A percentile compares a stretch with the other conserved stretches of the same genome.
These are phyloP conservation scores for Oryza meyeriana DNA, from an alignment of 176 grass and related monocot genomes.

Conservation along the genomic window DNA sequence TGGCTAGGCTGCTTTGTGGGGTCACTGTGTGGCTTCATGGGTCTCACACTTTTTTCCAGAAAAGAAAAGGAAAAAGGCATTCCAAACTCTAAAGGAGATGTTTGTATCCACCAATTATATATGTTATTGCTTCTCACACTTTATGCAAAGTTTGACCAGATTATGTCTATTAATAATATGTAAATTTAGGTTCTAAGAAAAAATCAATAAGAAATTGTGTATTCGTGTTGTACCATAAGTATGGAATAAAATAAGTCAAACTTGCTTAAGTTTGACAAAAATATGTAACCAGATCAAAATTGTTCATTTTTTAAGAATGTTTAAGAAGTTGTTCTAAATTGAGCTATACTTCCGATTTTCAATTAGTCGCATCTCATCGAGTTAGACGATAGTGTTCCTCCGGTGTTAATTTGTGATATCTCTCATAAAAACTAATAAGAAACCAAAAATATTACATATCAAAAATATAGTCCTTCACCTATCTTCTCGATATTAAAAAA, in stretches of 20 bases:
- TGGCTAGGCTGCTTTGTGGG: conserved; percentile 23
- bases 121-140: not conserved
- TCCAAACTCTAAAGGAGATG: not conserved
- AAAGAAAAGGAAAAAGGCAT: not conserved
- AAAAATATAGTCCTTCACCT: not conserved
- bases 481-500: not conserved
- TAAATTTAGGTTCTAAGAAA: not conserved
- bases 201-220: not conserved
- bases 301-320: too few species aligned
- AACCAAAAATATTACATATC: not conserved
- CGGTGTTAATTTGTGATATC: not conserved
- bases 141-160: too few species aligned
- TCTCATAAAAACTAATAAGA: not conserved
- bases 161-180: not conserved
- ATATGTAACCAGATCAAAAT: not conserved
- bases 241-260: not conserved
- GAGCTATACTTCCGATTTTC: too few species aligned
- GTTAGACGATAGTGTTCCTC: too few species aligned
- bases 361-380: too few species aligned
- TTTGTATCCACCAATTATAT: not conserved
- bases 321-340: too few species aligned
- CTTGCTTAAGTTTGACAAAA: not conserved
- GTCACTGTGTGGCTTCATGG: conserved; percentile 21
- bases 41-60: not conserved
- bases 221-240: too few species aligned